A percentile compares a stretch with the other conserved stretches of the same genome.
These are phyloP conservation scores for Aspergillus sp. DNA, from an alignment of 2,329 filamentous ascomycete species.

Conservation along the genomic window DNA sequence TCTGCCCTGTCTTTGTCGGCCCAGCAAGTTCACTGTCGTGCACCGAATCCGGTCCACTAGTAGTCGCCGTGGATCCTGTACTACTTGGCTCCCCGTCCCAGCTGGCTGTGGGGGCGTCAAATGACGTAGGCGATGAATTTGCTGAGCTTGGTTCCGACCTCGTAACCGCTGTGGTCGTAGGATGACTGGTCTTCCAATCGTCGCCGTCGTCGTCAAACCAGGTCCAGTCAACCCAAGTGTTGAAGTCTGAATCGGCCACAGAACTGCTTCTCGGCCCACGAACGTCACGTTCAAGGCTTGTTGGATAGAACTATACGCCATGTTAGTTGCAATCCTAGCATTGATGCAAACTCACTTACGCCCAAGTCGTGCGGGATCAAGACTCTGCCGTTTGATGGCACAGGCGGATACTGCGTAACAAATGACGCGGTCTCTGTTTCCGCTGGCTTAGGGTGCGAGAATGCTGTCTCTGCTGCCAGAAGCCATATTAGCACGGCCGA, in stretches of 20 bases:
- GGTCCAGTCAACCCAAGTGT: neutral
- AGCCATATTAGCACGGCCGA: slow-evolving; percentile 29
- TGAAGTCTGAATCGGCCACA: neutral
- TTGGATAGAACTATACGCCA: slow-evolving; percentile 22
- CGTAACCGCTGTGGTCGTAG: too few relatives aligned
- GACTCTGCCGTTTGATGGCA: slow-evolving; percentile 18
- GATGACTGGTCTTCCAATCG: too few relatives aligned
- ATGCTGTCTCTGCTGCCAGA: slow-evolving; percentile 20
- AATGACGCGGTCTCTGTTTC: slow-evolving; percentile 13
- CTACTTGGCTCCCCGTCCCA: too few relatives aligned
- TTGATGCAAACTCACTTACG: slow-evolving; percentile 16
- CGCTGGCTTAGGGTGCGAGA: slow-evolving; percentile 17
- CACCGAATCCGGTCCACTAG: too few relatives aligned
- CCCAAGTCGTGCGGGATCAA: slow-evolving; percentile 19
- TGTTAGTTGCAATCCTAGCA: slow-evolving; percentile 6
- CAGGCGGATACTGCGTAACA: slow-evolving; percentile 31
- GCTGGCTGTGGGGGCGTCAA: too few relatives aligned
- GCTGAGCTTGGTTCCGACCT: too few relatives aligned
- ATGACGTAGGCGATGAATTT: too few relatives aligned
- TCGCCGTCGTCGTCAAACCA: neutral
- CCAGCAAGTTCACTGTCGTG: too few relatives aligned
- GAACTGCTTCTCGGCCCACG: neutral
- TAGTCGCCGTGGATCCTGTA: too few relatives aligned
- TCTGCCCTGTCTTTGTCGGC: too few relatives aligned
- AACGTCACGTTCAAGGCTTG: slow-evolving; percentile 23